phyloP scores from a whole-genome alignment of 257 asterid genomes.

The Scutellaria minor region DNA sequence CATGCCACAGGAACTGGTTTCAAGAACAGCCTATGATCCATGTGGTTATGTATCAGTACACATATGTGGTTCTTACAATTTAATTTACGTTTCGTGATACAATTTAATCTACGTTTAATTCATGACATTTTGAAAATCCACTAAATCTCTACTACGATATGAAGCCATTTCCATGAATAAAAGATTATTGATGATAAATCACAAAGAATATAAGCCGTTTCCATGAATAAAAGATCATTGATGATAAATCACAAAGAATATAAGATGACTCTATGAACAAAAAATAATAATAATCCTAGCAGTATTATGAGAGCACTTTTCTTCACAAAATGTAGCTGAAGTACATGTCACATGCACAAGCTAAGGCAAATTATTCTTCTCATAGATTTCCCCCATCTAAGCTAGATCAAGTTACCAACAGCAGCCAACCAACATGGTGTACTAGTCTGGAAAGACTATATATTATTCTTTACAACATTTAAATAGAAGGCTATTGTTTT shows the following conservation, averaged over 20 bases:
- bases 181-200: constrained; percentile 2
- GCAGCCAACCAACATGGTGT: constrained; percentile 8
- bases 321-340: neutral
- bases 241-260: neutral
- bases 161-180: neutral
- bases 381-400: neutral
- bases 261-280: neutral
- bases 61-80: constrained; percentile 1
- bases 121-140: neutral
- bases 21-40: constrained; percentile 4
- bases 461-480: constrained; percentile 7
- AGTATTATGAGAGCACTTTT: constrained; percentile 20
- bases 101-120: neutral
- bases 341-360: neutral
- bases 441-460: neutral
- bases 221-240: neutral
- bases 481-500: neutral
- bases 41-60: constrained; percentile 15
- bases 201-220: neutral
- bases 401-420: neutral
- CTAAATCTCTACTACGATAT: neutral
- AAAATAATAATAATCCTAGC: neutral
- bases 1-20: constrained; percentile 6
- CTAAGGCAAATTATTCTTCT: neutral
- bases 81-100: neutral